Evolutionary conservation across 129 eudicot species (phyloP), one percentile per base, ranked within the genome.

Genomic region (Smallanthus sonchifolius): DNA sequence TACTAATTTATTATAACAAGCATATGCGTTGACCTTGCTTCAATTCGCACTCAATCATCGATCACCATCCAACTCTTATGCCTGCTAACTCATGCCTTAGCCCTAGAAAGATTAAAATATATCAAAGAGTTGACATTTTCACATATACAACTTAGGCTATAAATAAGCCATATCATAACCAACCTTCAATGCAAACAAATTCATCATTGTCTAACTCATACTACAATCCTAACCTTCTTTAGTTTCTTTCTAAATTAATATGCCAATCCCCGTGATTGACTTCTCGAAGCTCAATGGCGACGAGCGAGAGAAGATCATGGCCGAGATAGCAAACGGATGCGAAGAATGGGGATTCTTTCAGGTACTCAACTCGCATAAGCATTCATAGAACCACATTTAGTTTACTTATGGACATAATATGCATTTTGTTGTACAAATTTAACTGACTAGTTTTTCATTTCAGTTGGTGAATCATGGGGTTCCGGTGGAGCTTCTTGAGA

Each of bases 321-420:
- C 96, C 66, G 75, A 78, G 83, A 84, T 91, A 48, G 92, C 88
- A 28, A 81, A 59, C 40, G 87, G 95, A 52, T 91, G 95, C 30
- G 86, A 88, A 77, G 88, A 91, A 79, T 91, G 97, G 97, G 97
- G 97, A n/a, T 91, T 91, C 76, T 91, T 91, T 65, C 92, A 91
- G 95, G 95, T 91, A 83, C 17, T 37, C 51, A 39, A 52, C 44
- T 75, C 0, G 35, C 39, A 52, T 39, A 54, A 51, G 3, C 56
- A 10, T n/a, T 67, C 30, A 39, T 32, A 47, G 7, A 35, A 47
- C 64, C 17, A 32, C 1, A 36, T 4, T 32, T 17, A 3, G 17
- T n/a, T 10, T 8, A 14, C 37, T 64, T n/a, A 11, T 30, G 49
- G 30, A 24, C 20, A 11, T 28, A 20, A 1, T 24, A 32, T 60